Conservation (phyloP, 306 rosid genomes). For the Gillenia trifoliata region DNA sequence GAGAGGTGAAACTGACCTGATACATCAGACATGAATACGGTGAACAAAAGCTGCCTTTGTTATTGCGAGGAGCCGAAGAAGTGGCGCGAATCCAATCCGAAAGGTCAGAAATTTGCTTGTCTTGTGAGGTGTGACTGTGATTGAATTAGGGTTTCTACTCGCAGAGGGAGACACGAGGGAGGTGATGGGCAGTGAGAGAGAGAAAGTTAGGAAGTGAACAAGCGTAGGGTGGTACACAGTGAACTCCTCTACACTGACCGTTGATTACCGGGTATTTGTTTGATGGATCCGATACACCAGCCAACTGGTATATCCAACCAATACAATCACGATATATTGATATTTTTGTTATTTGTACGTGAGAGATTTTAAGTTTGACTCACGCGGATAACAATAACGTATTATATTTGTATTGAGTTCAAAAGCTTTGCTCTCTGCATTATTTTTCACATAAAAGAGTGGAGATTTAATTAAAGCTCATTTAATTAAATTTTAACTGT, state of each 20-base stretch:
- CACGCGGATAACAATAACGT: too few species aligned
- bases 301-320: too few species aligned
- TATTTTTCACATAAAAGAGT: too few species aligned
- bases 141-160: slow-evolving; percentile 4
- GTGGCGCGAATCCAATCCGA: neutral
- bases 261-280: neutral
- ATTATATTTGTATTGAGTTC: too few species aligned
- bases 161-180: neutral
- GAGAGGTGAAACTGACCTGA: slow-evolving; percentile 1
- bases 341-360: too few species aligned
- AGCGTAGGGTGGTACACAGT: neutral
- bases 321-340: too few species aligned
- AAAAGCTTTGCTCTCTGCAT: too few species aligned
- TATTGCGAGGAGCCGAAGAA: neutral
- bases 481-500: too few species aligned
- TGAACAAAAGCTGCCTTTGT: neutral
- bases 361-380: too few species aligned
- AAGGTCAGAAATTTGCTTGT: neutral
- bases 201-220: neutral
- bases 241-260: neutral
- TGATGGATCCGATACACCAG: too few species aligned
- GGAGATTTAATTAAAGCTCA: too few species aligned
- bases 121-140: neutral
- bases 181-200: neutral
- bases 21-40: neutral